Percentiles rank a stretch among this genome's conserved stretches.
Conservation (phyloP, 164 flowering plant species). For the Tetracentron sinense region DNA sequence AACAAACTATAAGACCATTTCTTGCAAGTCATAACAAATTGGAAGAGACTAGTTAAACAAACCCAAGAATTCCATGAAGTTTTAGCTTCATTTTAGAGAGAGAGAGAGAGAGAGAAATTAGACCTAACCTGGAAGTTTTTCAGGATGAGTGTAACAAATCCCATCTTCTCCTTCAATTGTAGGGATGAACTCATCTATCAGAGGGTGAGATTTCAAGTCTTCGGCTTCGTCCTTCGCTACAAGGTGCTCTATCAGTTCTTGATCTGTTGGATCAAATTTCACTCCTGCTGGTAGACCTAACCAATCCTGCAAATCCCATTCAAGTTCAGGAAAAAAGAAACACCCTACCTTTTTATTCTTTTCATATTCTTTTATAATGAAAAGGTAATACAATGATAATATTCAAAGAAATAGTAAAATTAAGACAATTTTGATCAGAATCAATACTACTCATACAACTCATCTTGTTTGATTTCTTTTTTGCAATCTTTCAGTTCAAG, state of each 20-base stretch:
- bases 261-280: constrained; percentile 94
- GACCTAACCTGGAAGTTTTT: constrained; percentile 75
- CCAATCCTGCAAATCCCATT: constrained; percentile 62
- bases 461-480: constrained; percentile 15
- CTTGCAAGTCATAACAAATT: constrained; percentile 29
- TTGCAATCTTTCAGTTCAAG: constrained; percentile 26
- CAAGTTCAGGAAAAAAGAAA: not conserved
- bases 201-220: constrained; percentile 76
- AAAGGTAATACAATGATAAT: too few relatives aligned
- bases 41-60: too few relatives aligned
- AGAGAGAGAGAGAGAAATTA: constrained; percentile 14
- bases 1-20: constrained; percentile 25
- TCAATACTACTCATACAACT: too few relatives aligned
- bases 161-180: constrained; percentile 97
- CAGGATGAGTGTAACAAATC: constrained; percentile 94
- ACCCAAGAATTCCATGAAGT: too few relatives aligned
- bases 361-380: not conserved
- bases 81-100: too few relatives aligned
- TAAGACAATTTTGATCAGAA: not conserved
- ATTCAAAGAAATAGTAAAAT: not conserved
- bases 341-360: not conserved
- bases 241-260: constrained; percentile 88
- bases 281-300: constrained; percentile 96
- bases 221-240: constrained; percentile 73
- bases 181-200: constrained; percentile 90